phyloP scores from a whole-genome alignment of 805 yeast species.

The Myxozyma geophila region DNA sequence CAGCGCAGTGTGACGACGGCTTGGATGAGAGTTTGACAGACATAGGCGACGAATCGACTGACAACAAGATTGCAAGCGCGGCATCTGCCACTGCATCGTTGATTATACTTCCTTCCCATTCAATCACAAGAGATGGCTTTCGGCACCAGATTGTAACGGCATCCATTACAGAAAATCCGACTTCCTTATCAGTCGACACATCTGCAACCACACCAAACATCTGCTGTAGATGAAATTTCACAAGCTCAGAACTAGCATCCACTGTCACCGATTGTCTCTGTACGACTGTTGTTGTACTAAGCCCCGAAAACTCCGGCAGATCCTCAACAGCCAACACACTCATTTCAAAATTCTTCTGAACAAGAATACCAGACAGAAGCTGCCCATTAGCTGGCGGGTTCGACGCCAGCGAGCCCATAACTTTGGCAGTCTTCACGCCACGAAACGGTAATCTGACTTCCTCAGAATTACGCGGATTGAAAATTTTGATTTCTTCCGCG shows the following conservation, averaged over 20 bases:
- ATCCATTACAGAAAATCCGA: slow-evolving; percentile 49
- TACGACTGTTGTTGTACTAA: slow-evolving; percentile 80
- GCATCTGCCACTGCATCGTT: slow-evolving; percentile 95
- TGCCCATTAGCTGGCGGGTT: slow-evolving; percentile 52
- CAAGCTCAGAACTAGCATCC: slow-evolving; percentile 77
- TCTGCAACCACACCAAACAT: slow-evolving; percentile 90
- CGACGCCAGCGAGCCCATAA: slow-evolving; percentile 62
- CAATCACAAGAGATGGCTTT: slow-evolving; percentile 59
- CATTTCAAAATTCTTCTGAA: slow-evolving; percentile 87
- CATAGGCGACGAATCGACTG: slow-evolving; percentile 93
- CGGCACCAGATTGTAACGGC: slow-evolving; percentile 56
- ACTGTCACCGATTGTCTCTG: slow-evolving; percentile 81
- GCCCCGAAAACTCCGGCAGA: slow-evolving; percentile 83
- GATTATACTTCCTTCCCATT: slow-evolving; percentile 88
- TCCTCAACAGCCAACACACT: slow-evolving; percentile 83
- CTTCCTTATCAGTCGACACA: slow-evolving; percentile 53
- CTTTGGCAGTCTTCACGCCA: slow-evolving; percentile 83
- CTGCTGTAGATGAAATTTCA: slow-evolving; percentile 88
- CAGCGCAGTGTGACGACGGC: slow-evolving; percentile 34
- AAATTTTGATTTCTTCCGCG: slow-evolving; percentile 86
- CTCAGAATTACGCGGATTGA: slow-evolving; percentile 90
- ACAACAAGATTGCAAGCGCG: slow-evolving; percentile 83
- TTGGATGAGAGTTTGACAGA: slow-evolving; percentile 66
- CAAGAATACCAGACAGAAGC: slow-evolving; percentile 78
- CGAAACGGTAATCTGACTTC: slow-evolving; percentile 75